These are phyloP conservation scores for Kodamaea nitidulidarum DNA, from an alignment of 805 yeast genomes.

Conservation along the genomic window DNA sequence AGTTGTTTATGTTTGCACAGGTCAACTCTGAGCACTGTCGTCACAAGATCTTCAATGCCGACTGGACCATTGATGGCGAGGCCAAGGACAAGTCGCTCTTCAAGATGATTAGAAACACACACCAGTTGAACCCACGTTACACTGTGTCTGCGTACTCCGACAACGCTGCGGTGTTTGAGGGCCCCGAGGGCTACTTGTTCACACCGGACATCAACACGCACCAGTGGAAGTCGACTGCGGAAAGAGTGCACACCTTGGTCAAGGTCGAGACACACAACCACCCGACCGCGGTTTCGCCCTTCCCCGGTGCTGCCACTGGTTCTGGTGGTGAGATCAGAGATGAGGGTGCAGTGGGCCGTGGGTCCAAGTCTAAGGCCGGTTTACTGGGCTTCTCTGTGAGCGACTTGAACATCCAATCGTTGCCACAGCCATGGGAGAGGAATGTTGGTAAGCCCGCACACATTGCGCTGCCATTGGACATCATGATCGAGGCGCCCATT, in stretches of 20 bases:
- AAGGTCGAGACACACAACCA: conserved; percentile 99
- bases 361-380: conserved; percentile 96
- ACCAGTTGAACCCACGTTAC: conserved; percentile 68
- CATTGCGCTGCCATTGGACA: conserved; percentile 88
- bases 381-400: conserved; percentile 89
- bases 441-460: conserved; percentile 88
- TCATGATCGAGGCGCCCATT: conserved; percentile 95
- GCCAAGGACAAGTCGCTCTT: conserved; percentile 72
- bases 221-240: conserved; percentile 70
- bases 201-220: conserved; percentile 73
- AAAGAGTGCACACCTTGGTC: conserved; percentile 81
- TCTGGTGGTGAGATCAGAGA: conserved; percentile 99
- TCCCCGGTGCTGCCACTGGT: conserved; percentile 99
- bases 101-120: conserved; percentile 95
- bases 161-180: conserved; percentile 94
- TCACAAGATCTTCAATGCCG: conserved; percentile 97
- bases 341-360: conserved; percentile 99
- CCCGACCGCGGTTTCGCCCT: conserved; percentile 98
- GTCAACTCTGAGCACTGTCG: conserved; percentile 99
- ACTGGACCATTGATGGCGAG: conserved; percentile 90
- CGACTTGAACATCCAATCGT: conserved; percentile 81
- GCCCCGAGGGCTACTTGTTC: conserved; percentile 69
- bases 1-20: conserved; percentile 98
- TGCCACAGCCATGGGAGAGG: conserved; percentile 93
- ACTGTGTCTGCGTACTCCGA: conserved; percentile 95